phyloP scores from a whole-genome alignment of 805 yeast genomes.

The Lipomyces yamanashiensis region DNA sequence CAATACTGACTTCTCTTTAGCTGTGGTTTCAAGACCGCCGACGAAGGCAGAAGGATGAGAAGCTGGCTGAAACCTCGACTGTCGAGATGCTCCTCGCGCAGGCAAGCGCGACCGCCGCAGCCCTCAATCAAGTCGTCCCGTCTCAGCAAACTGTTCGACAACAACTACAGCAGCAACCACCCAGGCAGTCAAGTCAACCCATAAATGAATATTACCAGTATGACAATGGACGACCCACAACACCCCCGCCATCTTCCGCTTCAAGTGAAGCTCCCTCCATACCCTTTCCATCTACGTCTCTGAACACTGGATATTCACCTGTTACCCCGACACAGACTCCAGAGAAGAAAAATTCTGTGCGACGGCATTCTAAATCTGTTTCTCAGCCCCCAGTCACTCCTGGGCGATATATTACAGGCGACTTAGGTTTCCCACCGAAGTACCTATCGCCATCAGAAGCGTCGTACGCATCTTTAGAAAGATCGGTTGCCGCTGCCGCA shows the following conservation, averaged over 20 bases:
- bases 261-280: conserved; percentile 15
- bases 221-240: conserved; percentile 4
- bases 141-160: background rate
- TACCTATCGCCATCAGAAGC: conserved; percentile 35
- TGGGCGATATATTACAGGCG: conserved; percentile 6
- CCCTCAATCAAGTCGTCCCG: background rate
- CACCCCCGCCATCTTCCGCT: conserved; percentile 28
- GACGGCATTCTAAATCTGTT: background rate
- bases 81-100: conserved; percentile 31
- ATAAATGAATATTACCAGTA: background rate
- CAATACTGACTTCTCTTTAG: conserved; percentile 8
- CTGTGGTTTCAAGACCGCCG: conserved; percentile 34
- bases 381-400: conserved; percentile 24
- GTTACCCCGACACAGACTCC: conserved; percentile 26
- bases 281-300: background rate
- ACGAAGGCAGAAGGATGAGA: conserved; percentile 24
- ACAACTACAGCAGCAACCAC: conserved; percentile 1
- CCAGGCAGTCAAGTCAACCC: background rate
- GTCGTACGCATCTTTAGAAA: conserved; percentile 33
- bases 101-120: conserved; percentile 17
- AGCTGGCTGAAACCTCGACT: conserved; percentile 13
- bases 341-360: background rate
- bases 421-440: conserved; percentile 17
- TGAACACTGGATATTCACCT: conserved; percentile 15
- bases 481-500: conserved; percentile 32